phyloP scores from a whole-genome alignment of 805 yeast genomes.

The Zygoascus flipseniorum region DNA sequence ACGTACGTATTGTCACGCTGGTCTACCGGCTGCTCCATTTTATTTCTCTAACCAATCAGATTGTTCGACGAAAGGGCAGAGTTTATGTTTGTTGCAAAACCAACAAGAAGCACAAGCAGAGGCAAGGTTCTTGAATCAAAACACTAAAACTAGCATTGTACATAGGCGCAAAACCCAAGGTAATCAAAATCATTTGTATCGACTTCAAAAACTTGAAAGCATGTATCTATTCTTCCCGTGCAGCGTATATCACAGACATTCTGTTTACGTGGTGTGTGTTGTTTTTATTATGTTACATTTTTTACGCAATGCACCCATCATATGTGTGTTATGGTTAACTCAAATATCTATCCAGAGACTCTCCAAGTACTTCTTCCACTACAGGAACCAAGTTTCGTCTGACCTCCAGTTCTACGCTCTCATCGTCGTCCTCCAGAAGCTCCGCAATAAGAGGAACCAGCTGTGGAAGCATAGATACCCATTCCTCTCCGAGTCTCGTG shows the following conservation, averaged over 20 bases:
- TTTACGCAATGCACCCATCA: background rate
- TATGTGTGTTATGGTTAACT: constrained; percentile 5
- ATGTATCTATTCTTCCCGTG: too few species aligned
- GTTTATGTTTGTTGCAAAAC: constrained; percentile 90
- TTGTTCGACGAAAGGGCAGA: constrained; percentile 91
- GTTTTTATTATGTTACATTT: too few species aligned
- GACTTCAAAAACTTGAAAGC: too few species aligned
- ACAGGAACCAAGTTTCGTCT: constrained; percentile 85
- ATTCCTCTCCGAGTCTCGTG: constrained; percentile 87
- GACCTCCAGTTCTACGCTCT: constrained; percentile 83
- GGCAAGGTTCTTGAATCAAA: constrained; percentile 42
- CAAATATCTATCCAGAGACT: constrained; percentile 62
- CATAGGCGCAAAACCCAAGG: background rate
- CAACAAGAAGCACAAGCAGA: constrained; percentile 89
- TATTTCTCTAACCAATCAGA: constrained; percentile 31
- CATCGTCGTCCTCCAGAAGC: constrained; percentile 90
- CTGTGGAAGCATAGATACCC: constrained; percentile 87
- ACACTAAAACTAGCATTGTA: background rate
- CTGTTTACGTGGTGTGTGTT: too few species aligned
- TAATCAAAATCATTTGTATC: background rate
- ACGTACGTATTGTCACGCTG: constrained; percentile 36
- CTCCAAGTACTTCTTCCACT: constrained; percentile 87
- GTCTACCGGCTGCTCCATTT: too few species aligned
- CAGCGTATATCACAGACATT: too few species aligned
- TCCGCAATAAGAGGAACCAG: constrained; percentile 94